A percentile compares a stretch with the other conserved stretches of the same genome.
phyloP scores from a whole-genome alignment of 495 filamentous ascomycete species.

The Xanthoparmelia taractica region DNA sequence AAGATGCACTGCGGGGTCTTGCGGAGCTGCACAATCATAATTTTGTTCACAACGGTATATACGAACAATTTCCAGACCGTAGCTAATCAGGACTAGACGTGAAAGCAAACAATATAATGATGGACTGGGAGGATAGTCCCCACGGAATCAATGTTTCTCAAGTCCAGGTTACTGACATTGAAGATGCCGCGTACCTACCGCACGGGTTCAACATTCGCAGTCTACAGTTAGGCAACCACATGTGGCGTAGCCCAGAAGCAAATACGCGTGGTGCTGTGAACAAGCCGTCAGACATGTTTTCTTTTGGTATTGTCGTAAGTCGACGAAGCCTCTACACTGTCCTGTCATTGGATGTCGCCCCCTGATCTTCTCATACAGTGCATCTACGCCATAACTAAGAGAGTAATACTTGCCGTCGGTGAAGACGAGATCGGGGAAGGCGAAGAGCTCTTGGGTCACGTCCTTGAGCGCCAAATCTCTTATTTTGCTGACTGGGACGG shows the following conservation, averaged over 20 bases:
- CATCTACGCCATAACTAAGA: constrained; percentile 29
- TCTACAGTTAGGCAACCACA: constrained; percentile 35
- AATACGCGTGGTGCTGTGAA: constrained; percentile 32
- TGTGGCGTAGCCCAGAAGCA: constrained; percentile 40
- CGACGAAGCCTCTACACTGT: too few species aligned
- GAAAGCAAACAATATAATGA: neutral
- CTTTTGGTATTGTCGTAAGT: constrained; percentile 40
- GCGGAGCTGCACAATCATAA: constrained; percentile 41
- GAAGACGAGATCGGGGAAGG: constrained; percentile 24
- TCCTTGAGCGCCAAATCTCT: constrained; percentile 41
- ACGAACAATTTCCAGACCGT: constrained; percentile 28
- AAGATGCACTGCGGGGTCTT: constrained; percentile 38
- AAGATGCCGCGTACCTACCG: constrained; percentile 41
- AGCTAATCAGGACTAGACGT: neutral
- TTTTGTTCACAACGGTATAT: constrained; percentile 40
- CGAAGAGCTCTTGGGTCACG: constrained; percentile 42
- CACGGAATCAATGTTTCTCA: neutral
- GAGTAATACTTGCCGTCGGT: neutral
- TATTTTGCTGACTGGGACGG: constrained; percentile 42
- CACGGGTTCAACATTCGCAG: constrained; percentile 29
- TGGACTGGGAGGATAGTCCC: neutral
- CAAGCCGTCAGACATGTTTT: constrained; percentile 38
- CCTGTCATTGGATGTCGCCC: too few species aligned
- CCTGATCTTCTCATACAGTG: constrained; percentile 21
- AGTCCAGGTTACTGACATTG: neutral